These are phyloP conservation scores for Heterobasidion parviporum DNA, from an alignment of 1,284 basidiomycete genomes.

Conservation along the genomic window DNA sequence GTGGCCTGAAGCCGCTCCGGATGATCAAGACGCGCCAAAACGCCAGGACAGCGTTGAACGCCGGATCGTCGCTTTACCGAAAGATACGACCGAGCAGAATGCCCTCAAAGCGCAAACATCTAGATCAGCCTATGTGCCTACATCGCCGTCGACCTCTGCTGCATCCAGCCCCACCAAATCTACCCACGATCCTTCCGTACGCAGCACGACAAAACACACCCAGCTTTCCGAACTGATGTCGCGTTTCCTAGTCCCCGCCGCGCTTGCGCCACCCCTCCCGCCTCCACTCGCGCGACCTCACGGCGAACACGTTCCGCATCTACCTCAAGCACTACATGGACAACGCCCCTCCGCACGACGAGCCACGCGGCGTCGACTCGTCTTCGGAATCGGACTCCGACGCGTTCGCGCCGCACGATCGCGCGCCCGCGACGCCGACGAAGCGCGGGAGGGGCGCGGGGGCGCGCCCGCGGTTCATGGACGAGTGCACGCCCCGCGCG, in stretches of 20 bases:
- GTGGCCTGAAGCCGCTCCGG: background rate
- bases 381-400: constrained; percentile 3
- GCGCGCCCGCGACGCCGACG: constrained; percentile 20
- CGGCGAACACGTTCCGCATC: constrained; percentile 57
- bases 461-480: background rate
- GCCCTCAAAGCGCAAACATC: constrained; percentile 1
- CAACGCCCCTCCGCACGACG: constrained; percentile 21
- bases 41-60: too few relatives aligned
- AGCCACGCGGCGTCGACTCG: constrained; percentile 6
- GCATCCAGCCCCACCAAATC: constrained; percentile 9
- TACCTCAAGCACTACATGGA: constrained; percentile 76
- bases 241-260: constrained; percentile 27
- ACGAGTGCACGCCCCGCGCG: constrained; percentile 14
- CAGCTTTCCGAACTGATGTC: background rate
- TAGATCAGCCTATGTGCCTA: constrained; percentile 8
- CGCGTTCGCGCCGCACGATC: background rate
- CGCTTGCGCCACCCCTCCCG: constrained; percentile 63
- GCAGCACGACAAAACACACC: background rate
- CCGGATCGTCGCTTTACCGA: too few relatives aligned
- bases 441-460: constrained; percentile 7
- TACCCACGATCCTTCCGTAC: constrained; percentile 8
- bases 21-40: background rate
- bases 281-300: constrained; percentile 55
- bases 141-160: constrained; percentile 6
- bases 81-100: too few relatives aligned